Evolutionary conservation across 768 basidiomycete species (phyloP), one percentile per base, ranked within the genome.

Genomic region (Suillus alpinus): DNA sequence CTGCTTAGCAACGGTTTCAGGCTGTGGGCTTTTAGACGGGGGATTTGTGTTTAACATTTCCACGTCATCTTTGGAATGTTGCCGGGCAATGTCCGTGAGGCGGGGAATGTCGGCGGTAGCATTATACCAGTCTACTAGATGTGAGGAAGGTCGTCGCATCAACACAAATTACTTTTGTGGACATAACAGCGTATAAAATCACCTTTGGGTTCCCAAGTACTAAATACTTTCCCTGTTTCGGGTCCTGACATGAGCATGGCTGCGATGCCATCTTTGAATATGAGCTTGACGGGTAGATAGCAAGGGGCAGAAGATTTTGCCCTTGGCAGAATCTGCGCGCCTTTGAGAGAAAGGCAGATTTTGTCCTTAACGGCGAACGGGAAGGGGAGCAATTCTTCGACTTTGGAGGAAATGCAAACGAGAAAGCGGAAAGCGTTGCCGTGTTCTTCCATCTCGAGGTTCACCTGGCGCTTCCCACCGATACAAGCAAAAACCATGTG

Each of bases 331-430:
- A 84, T 60, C 31, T 59, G 62, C 29, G 74, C 74, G 2, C 83
- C 83, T 60, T 76, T 79, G 20, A 86, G 75, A 18, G 80, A 76
- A n/a, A 87, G 57, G n/a, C 69, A 69, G 29, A 87, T 65, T 43
- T 71, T 71, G 59, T 84, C 80, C 3, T 73, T 69, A 6, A 80
- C 70, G 40, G 75, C 70, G 60, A 85, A 75, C 37, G 73, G 57
- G 9, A 87, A 69, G 26, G 71, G 64, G 9, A 68, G 56, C 47
- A 80, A 73, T 62, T 73, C 69, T 1, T 72, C 60, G 29, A 70
- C 75, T 26, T 56, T 58, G 49, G 77, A 76, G 4, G 72, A 65
- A 20, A 84, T 68, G 52, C 72, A 66, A 43, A 81, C 74, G 31
- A 80, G 77, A 61, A 83, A 77, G 44, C 72, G 72, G 60, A 72